Conservation (phyloP, 208 protist species). For the Tritrichomonas musculus region DNA sequence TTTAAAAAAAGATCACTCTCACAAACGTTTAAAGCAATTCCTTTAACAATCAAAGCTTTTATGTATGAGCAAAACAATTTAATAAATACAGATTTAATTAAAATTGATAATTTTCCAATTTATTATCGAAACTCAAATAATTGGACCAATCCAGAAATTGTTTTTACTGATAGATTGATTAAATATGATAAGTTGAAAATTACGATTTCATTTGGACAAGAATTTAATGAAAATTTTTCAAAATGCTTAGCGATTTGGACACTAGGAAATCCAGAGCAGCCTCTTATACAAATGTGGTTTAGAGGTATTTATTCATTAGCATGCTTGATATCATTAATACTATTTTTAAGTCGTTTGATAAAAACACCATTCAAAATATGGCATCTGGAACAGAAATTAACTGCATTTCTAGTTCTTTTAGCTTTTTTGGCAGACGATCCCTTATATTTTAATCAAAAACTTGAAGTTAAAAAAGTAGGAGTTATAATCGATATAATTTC, state of each 20-base stretch:
- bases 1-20: neutral
- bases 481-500: neutral
- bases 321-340: neutral
- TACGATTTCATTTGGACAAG: too few species aligned
- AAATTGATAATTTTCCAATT: neutral
- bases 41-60: neutral
- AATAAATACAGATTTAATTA: neutral
- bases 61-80: neutral
- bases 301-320: neutral
- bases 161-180: neutral
- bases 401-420: neutral
- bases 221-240: neutral
- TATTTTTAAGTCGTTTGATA: neutral
- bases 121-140: neutral
- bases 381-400: slow-evolving; percentile 29
- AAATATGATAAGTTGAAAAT: neutral
- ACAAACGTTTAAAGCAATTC: neutral
- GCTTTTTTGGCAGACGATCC: neutral
- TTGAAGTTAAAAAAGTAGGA: neutral
- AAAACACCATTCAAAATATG: neutral
- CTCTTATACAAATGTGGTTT: neutral
- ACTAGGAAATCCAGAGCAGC: neutral
- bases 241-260: neutral
- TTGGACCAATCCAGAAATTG: neutral
- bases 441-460: neutral